These are phyloP conservation scores for Xylaria sp. DNA, from an alignment of 2,329 filamentous ascomycete species.

Conservation along the genomic window DNA sequence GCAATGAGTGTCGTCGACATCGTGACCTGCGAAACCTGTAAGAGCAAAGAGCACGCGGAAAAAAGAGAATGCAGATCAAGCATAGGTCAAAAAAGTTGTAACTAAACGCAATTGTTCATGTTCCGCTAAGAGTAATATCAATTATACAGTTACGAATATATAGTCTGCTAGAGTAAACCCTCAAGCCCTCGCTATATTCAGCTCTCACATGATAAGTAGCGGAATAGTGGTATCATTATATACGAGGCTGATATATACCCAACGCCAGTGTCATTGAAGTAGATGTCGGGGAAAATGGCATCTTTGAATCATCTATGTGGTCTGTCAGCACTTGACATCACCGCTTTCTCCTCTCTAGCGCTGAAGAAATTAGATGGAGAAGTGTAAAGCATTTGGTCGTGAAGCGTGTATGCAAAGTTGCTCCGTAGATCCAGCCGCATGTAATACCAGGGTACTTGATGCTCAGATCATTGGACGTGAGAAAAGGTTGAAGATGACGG, in stretches of 20 bases:
- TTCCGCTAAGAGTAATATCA: constrained; percentile 45
- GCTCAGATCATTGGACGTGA: constrained; percentile 11
- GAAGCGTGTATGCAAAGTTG: constrained; percentile 31
- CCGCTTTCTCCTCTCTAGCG: constrained; percentile 26
- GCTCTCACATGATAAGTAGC: constrained; percentile 24
- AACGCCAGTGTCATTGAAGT: constrained; percentile 35
- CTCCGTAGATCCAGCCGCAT: constrained; percentile 19
- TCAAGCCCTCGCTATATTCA: constrained; percentile 32
- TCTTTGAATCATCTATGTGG: constrained; percentile 35
- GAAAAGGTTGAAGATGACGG: constrained; percentile 6
- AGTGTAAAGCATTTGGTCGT: constrained; percentile 34
- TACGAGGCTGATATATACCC: constrained; percentile 40
- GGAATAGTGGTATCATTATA: constrained; percentile 36
- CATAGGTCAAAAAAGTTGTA: constrained; percentile 1
- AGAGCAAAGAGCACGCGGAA: neutral
- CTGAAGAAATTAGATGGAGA: constrained; percentile 28
- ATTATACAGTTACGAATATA: constrained; percentile 50
- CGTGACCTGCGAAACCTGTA: neutral
- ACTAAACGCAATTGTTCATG: constrained; percentile 20
- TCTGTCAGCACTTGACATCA: constrained; percentile 41
- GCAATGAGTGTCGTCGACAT: neutral
- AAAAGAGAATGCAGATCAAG: neutral
- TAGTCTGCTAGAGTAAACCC: constrained; percentile 39
- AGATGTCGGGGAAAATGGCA: constrained; percentile 27
- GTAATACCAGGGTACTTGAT: constrained; percentile 21